These are phyloP conservation scores for Fusarium torreyae DNA, from an alignment of 2,329 filamentous ascomycete genomes.

Conservation along the genomic window DNA sequence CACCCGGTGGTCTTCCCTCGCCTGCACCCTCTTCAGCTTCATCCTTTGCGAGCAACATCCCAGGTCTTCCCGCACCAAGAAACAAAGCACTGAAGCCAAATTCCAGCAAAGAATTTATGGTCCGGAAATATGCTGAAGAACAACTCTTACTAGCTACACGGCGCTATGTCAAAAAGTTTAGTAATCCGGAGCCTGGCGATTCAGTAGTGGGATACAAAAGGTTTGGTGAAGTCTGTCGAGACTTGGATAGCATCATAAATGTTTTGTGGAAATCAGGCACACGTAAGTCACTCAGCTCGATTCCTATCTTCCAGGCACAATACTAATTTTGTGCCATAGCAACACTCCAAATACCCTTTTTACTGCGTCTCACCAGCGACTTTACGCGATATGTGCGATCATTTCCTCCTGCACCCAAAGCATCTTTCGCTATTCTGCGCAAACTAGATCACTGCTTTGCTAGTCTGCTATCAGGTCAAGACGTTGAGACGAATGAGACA, in stretches of 20 bases:
- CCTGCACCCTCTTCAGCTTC: constrained; percentile 67
- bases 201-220: constrained; percentile 68
- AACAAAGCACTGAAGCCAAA: constrained; percentile 67
- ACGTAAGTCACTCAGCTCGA: constrained; percentile 67
- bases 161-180: constrained; percentile 73
- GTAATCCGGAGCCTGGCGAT: constrained; percentile 61
- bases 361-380: constrained; percentile 83
- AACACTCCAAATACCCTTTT: constrained; percentile 82
- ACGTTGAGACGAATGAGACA: constrained; percentile 74
- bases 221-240: constrained; percentile 79
- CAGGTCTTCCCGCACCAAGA: constrained; percentile 69
- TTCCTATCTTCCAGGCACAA: accelerated
- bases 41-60: constrained; percentile 57
- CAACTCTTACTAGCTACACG: constrained; percentile 68
- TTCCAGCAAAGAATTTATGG: constrained; percentile 72
- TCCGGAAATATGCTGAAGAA: constrained; percentile 70
- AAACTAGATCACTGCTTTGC: constrained; percentile 91
- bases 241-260: constrained; percentile 82
- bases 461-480: constrained; percentile 77
- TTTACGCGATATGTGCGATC: constrained; percentile 79
- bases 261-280: constrained; percentile 90
- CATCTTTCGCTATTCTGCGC: constrained; percentile 78
- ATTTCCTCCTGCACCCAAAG: constrained; percentile 74
- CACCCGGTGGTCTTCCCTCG: constrained; percentile 63
- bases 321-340: constrained; percentile 34